Evolutionary conservation across 1,284 basidiomycete species (phyloP).

Genomic region (Moesziomyces parantarcticus): DNA sequence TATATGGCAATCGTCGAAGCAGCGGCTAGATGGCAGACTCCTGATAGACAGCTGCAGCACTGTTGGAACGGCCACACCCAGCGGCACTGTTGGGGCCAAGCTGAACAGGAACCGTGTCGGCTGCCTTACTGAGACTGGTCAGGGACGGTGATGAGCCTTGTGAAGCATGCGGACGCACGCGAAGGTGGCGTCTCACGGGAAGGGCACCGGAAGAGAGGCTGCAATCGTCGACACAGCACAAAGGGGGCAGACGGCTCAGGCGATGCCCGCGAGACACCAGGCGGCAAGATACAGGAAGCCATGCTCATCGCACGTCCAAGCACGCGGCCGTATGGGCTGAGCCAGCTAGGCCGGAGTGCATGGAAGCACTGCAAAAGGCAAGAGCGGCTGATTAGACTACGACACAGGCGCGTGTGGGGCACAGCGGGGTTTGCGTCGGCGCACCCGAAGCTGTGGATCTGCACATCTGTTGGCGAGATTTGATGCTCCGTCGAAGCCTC

Average conservation of each 20-base stretch:
- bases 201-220: not conserved
- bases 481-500: conserved; percentile 10
- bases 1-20: not conserved
- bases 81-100: not conserved
- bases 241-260: conserved; percentile 3
- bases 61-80: too few relatives aligned
- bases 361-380: not conserved
- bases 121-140: not conserved
- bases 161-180: conserved; percentile 17
- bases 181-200: not conserved
- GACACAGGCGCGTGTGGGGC: not conserved
- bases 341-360: not conserved
- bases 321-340: not conserved
- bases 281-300: conserved; percentile 11
- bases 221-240: conserved; percentile 2
- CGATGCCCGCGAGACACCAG: conserved; percentile 1
- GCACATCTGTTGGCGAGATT: conserved; percentile 1
- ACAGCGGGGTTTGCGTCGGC: conserved; percentile 1
- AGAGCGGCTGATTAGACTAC: conserved; percentile 3
- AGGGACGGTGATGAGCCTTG: conserved; percentile 17
- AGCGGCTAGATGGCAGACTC: too few relatives aligned
- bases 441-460: not conserved
- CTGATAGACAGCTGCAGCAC: not conserved
- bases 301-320: not conserved
- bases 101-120: not conserved